Base-by-base conservation (phyloP, 1,284 basidiomycete genomes). In the Irpex sp. region DNA sequence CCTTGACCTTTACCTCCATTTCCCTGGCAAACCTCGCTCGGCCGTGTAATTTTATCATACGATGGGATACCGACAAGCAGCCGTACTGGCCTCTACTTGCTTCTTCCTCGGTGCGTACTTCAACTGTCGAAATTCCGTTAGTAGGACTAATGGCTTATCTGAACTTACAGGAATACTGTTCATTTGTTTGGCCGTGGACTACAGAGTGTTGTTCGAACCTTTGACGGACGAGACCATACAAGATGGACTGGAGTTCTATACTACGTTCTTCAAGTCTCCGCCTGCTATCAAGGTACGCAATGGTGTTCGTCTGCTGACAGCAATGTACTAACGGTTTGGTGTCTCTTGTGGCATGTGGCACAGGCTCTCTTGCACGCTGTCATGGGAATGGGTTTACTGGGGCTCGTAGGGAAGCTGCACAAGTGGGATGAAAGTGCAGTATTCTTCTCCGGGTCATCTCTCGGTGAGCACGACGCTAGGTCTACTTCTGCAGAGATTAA, bases 361-460 rank as follows among this genome's bases (percentile, higher is more conserved):
- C 75, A 96, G 96, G 94, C 94, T 0, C 85, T 97, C 66, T 85
- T 97, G 74, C 96, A 97, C 81, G 93, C 89, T 54, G 90, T 97
- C 80, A 88, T 96, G 71, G 92, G 89, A 18, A 85, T 96, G 7
- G 94, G 95, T 18, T 80, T 97, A 62, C 75, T 93, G 38, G 92
- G 92, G 4, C 85, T 96, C 69, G 78, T 96, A 15, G 86, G 89
- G 69, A 97, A 97, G 82, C 85, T 97, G 72, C 87, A 94, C 82
- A 89, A 86, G 74, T 97, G 96, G 95, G 92, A 92, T 80, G 96
- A 97, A 78, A 95, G 93, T 76, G 96, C 96, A 13, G 89, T 97
- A 84, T 96, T 95, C 85, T 98, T 98, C 80, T 96, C 97, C 82
- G 96, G 96, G 54, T 91, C 92, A 38, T 91, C 90, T 75, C 83